Conservation (phyloP, 805 yeast genomes). For the Starmera dryadoides region DNA sequence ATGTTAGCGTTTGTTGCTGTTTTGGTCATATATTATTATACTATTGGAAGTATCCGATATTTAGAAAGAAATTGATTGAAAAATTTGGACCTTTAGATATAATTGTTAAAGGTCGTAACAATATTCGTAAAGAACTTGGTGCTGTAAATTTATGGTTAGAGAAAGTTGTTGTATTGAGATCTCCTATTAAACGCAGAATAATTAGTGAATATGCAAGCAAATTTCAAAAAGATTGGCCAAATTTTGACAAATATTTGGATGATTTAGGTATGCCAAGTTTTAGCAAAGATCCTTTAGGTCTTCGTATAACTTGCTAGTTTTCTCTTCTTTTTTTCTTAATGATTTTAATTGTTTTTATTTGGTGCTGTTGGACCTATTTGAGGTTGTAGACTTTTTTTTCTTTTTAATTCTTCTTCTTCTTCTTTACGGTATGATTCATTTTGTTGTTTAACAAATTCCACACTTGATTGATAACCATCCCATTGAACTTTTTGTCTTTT, state of each 20-base stretch:
- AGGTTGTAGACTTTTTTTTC: slow-evolving; percentile 7
- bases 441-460: slow-evolving; percentile 13
- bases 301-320: too few species aligned
- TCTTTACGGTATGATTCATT: slow-evolving; percentile 10
- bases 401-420: slow-evolving; percentile 18
- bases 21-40: slow-evolving; percentile 6
- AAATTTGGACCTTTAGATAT: slow-evolving; percentile 4
- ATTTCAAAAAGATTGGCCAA: not conserved
- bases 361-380: not conserved
- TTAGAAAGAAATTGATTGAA: not conserved
- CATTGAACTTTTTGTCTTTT: slow-evolving; percentile 25
- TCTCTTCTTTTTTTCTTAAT: too few species aligned
- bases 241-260: too few species aligned
- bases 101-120: not conserved
- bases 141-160: slow-evolving; percentile 4
- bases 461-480: slow-evolving; percentile 27
- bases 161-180: not conserved
- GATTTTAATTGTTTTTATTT: not conserved
- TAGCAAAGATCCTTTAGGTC: too few species aligned
- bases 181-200: not conserved
- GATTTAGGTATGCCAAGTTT: too few species aligned
- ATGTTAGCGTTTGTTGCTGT: slow-evolving; percentile 3
- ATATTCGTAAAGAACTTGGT: slow-evolving; percentile 4
- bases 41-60: slow-evolving; percentile 1
- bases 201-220: not conserved